Evolutionary conservation across 2,329 filamentous ascomycete genomes (phyloP), one percentile per base, ranked within the genome.

Genomic region (Uncinocarpus reesii): DNA sequence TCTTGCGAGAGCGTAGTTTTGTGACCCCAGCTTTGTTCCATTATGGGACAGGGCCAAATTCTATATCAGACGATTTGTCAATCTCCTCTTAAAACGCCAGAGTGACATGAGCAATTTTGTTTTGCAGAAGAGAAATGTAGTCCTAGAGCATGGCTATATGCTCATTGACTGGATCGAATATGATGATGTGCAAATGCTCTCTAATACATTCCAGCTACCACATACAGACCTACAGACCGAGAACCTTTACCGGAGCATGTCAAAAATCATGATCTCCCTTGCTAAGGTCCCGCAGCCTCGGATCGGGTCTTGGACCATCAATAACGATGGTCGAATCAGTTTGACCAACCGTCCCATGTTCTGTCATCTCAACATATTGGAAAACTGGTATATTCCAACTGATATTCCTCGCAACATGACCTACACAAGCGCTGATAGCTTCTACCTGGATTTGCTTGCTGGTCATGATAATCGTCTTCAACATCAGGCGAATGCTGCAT

Each of bases 261-360:
- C 53, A 18, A 51, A 28, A 29, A 52, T 53, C 28, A 51, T 55
- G 47, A 44, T 58, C 7, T 52, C 52, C 11, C 48, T 57, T 20
- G 48, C 53, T 3, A 51, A 46, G 32, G n/a, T 55, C 24, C 43
- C 40, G 7, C 53, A 55, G 11, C 50, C 49, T 24, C 18, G 45
- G 20, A 59, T 58, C 42, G 57, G 53, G 15, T 57, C 56, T n/a
- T 56, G 58, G 41, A 58, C 49, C n/a, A 50, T 60, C 16, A 44
- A 58, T 49, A 42, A 52, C 37, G 36, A 52, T 20, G 56, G 58
- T 26, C 44, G 38, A 15, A 47, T 57, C 10, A 50, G 31, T 6
- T 42, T 60, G 13, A 35, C 48, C 24, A 58, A 57, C 32, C 48
- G 58, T 21, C 58, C 58, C 18, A 49, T 59, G 26, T 54, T 54